Evolutionary conservation across 192 early-diverging fungal species (phyloP).

Genomic region (Gaertneriomyces sp.): DNA sequence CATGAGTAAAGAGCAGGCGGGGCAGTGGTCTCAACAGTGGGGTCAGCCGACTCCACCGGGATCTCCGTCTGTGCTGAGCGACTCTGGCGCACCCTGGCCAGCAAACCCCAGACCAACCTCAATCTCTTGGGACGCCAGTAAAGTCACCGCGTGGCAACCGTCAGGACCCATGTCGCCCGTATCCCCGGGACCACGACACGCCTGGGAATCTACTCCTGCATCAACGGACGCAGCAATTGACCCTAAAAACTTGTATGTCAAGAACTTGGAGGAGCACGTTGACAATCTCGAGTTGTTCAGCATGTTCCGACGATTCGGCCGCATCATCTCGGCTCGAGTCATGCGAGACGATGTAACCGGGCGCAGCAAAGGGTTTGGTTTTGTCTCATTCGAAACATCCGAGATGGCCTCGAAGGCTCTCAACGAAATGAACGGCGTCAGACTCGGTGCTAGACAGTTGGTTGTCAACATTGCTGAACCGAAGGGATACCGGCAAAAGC

Average conservation of each 20-base stretch:
- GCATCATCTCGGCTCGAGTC: slow-evolving; percentile 44
- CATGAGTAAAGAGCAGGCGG: background rate
- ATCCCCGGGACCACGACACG: slow-evolving; percentile 2
- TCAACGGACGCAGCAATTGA: slow-evolving; percentile 33
- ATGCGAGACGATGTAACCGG: slow-evolving; percentile 49
- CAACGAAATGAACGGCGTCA: slow-evolving; percentile 39
- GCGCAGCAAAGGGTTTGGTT: slow-evolving; percentile 48
- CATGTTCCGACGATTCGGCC: slow-evolving; percentile 42
- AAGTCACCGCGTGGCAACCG: background rate
- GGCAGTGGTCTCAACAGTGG: slow-evolving; percentile 11
- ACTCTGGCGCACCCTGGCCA: background rate
- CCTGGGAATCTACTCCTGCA: slow-evolving; percentile 6
- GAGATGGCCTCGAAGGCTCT: slow-evolving; percentile 37
- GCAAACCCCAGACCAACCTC: slow-evolving; percentile 11
- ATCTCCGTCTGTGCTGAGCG: slow-evolving; percentile 2
- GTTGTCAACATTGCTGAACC: slow-evolving; percentile 56
- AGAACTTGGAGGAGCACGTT: slow-evolving; percentile 45
- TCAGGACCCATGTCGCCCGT: background rate
- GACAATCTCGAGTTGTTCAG: slow-evolving; percentile 45
- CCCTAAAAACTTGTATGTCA: slow-evolving; percentile 48
- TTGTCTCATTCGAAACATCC: slow-evolving; percentile 40
- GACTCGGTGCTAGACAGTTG: slow-evolving; percentile 30
- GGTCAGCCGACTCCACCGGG: slow-evolving; percentile 18
- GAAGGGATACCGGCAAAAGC: slow-evolving; percentile 42
- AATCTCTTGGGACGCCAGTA: slow-evolving; percentile 8